Conservation (phyloP, 768 basidiomycete species). For the Leccinum longicurvipes region DNA sequence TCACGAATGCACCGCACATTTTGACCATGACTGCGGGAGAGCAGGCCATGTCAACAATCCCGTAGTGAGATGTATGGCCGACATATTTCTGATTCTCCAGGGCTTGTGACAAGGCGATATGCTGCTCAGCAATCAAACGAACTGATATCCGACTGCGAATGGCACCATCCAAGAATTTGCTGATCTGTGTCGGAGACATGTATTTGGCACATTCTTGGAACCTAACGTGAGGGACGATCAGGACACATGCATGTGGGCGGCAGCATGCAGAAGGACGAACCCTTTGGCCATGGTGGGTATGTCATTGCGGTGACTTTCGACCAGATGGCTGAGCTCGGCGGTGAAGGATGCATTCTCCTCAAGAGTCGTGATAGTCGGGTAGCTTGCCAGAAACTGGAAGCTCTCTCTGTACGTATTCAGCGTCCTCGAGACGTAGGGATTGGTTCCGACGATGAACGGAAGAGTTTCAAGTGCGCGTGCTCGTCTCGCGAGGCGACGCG, state of each 20-base stretch:
- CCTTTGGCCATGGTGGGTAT: conserved; percentile 91
- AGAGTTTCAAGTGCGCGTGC: conserved; percentile 71
- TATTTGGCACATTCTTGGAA: conserved; percentile 86
- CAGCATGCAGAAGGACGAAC: conserved; percentile 36
- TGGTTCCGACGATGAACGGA: conserved; percentile 87
- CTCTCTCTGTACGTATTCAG: conserved; percentile 66
- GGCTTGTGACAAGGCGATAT: conserved; percentile 77
- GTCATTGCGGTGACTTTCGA: conserved; percentile 79
- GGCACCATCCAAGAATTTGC: conserved; percentile 75
- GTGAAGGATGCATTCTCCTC: conserved; percentile 71
- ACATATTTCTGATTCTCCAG: conserved; percentile 40
- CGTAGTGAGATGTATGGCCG: conserved; percentile 45
- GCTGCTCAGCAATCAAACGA: conserved; percentile 87
- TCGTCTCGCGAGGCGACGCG: conserved; percentile 70
- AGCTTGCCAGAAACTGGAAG: conserved; percentile 65
- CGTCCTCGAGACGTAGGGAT: conserved; percentile 77
- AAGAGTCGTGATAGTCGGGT: conserved; percentile 60
- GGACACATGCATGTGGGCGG: not conserved
- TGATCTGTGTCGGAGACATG: conserved; percentile 77
- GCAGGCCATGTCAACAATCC: conserved; percentile 71
- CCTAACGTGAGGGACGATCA: conserved; percentile 34
- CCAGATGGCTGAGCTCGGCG: conserved; percentile 63
- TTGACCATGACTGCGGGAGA: conserved; percentile 71
- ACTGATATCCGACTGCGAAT: conserved; percentile 87
- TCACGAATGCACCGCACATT: conserved; percentile 82